Evolutionary conservation across 148 eudicot genomes (phyloP).

Genomic region (Fagopyrum tataricum): DNA sequence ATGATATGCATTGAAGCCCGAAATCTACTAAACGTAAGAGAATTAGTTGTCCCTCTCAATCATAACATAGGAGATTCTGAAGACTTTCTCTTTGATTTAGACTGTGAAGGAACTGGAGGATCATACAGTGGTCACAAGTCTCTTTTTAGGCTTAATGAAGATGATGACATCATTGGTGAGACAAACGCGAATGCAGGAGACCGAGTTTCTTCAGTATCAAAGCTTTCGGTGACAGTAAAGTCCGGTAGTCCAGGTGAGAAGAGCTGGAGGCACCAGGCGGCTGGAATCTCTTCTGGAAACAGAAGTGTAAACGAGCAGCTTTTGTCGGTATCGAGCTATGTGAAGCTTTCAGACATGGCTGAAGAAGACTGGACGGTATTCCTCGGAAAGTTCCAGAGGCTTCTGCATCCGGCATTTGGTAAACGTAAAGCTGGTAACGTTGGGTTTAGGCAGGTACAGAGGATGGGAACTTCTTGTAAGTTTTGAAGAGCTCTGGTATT

Average conservation of each 20-base stretch:
- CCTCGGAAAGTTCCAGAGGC: conserved; percentile 34
- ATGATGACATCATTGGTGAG: conserved; percentile 7
- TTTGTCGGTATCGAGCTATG: conserved; percentile 26
- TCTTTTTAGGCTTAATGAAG: conserved; percentile 21
- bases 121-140: conserved; percentile 7
- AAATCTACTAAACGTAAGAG: conserved; percentile 10
- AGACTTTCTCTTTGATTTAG: conserved; percentile 28
- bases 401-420: conserved; percentile 26
- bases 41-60: background rate
- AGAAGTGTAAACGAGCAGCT: conserved; percentile 22
- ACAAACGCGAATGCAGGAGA: background rate
- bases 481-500: conserved; percentile 18
- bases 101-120: conserved; percentile 16
- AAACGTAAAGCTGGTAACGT: conserved; percentile 15
- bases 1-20: conserved; percentile 30
- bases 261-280: conserved; percentile 3
- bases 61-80: conserved; percentile 11
- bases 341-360: conserved; percentile 33
- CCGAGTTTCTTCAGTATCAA: conserved; percentile 11
- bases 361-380: conserved; percentile 37
- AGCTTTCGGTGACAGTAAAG: conserved; percentile 13
- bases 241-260: conserved; percentile 1
- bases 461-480: conserved; percentile 44
- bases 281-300: conserved; percentile 14
- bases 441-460: conserved; percentile 25